Conservation (phyloP, 805 yeast genomes). For the Metschnikowia dekortorum region DNA sequence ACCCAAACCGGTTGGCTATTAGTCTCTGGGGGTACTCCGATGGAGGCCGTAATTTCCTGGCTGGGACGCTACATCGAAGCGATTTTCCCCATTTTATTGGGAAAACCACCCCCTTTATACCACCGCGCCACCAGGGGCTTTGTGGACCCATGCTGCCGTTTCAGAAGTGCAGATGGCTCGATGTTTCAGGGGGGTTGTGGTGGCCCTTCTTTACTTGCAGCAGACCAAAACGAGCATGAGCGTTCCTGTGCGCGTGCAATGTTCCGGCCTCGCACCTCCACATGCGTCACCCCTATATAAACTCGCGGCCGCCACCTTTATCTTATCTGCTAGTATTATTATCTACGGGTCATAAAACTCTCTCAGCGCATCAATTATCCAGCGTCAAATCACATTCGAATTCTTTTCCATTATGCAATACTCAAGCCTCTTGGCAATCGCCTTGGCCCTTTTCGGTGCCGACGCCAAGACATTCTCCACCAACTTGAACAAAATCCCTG, state of each 20-base stretch:
- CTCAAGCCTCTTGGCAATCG: constrained; percentile 40
- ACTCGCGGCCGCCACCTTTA: constrained; percentile 7
- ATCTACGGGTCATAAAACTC: not conserved
- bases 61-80: not conserved
- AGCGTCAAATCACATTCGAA: not conserved
- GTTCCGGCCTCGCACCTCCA: constrained; percentile 3
- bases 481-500: constrained; percentile 55
- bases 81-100: not conserved
- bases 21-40: too few species aligned
- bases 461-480: constrained; percentile 53
- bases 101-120: not conserved
- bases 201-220: not conserved
- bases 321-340: constrained; percentile 4
- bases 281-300: constrained; percentile 6
- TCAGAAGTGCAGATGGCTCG: not conserved
- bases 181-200: not conserved
- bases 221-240: constrained; percentile 1
- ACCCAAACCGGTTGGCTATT: not conserved
- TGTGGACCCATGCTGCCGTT: not conserved
- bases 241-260: not conserved
- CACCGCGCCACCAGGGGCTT: not conserved
- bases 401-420: constrained; percentile 26
- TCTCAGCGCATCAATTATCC: not conserved
- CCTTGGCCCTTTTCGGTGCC: constrained; percentile 33
- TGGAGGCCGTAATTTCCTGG: not conserved